phyloP scores from a whole-genome alignment of 768 basidiomycete species.

The Psilocybe sp. region DNA sequence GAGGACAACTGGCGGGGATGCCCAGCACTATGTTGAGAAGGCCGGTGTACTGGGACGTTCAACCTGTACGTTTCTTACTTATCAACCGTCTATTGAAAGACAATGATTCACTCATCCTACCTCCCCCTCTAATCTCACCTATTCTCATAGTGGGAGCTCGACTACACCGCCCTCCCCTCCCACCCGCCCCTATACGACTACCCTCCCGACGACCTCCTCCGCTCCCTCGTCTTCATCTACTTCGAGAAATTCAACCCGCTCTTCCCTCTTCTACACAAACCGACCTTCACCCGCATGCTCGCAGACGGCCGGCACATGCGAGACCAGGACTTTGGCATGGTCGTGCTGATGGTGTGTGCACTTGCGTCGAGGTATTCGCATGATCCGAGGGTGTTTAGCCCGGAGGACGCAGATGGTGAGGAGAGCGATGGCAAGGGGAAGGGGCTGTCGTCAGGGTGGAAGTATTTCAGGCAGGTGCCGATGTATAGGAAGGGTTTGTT shows the following conservation, averaged over 20 bases:
- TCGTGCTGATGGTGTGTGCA: conserved; percentile 66
- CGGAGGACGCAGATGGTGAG: conserved; percentile 33
- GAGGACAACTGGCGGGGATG: conserved; percentile 17
- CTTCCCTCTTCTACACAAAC: conserved; percentile 65
- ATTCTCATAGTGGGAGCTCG: conserved; percentile 34
- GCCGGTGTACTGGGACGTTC: conserved; percentile 27
- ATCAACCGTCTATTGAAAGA: no score
- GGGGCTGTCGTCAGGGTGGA: conserved; percentile 54
- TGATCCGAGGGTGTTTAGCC: conserved; percentile 37
- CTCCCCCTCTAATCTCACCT: conserved; percentile 3
- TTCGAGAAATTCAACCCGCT: conserved; percentile 51
- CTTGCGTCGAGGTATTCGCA: conserved; percentile 57
- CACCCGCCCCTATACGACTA: conserved; percentile 32
- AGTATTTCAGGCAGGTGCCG: conserved; percentile 60
- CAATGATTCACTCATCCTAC: no score
- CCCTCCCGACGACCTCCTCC: conserved; percentile 48
- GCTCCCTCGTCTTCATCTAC: conserved; percentile 51
- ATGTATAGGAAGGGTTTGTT: conserved; percentile 57
- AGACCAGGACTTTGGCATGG: conserved; percentile 49
- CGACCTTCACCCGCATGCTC: conserved; percentile 55
- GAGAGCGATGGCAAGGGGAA: no score
- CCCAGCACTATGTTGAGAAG: conserved; percentile 25
- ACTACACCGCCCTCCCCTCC: conserved; percentile 16
- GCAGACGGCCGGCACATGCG: conserved; percentile 43
- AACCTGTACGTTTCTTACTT: conserved; percentile 19